Conservation (phyloP, 768 basidiomycete species). For the Kwoniella europaea region DNA sequence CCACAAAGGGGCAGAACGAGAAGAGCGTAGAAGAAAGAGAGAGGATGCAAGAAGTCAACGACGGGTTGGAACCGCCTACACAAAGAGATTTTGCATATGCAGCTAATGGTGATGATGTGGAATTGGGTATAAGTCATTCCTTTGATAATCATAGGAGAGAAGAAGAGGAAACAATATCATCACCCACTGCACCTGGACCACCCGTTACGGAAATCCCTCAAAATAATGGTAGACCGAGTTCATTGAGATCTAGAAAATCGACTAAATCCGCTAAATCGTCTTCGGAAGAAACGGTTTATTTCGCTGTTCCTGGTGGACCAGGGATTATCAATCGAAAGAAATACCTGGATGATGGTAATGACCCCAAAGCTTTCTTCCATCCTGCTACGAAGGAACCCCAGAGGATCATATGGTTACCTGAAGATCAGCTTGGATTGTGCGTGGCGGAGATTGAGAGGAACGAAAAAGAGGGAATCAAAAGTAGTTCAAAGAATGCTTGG, state of each 20-base stretch:
- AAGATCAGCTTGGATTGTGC: constrained; percentile 71
- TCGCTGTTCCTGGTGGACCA: constrained; percentile 51
- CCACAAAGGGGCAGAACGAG: neutral
- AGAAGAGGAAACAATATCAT: constrained; percentile 15
- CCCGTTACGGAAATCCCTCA: constrained; percentile 9
- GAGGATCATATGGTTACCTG: constrained; percentile 81
- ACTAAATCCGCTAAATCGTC: neutral
- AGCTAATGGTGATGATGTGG: constrained; percentile 19
- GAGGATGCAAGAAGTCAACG: constrained; percentile 4
- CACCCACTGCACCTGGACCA: constrained; percentile 27
- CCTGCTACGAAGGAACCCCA: constrained; percentile 77
- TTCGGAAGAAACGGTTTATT: constrained; percentile 28
- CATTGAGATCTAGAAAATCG: constrained; percentile 8
- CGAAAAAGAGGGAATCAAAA: constrained; percentile 64
- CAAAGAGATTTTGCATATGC: constrained; percentile 24
- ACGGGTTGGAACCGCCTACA: constrained; percentile 6
- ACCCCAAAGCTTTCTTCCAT: constrained; percentile 69
- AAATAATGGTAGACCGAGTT: neutral
- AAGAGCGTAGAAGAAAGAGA: constrained; percentile 17
- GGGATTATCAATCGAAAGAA: constrained; percentile 26
- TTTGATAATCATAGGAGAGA: neutral
- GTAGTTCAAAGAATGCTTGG: constrained; percentile 63
- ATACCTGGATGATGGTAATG: constrained; percentile 29
- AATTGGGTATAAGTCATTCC: constrained; percentile 6
- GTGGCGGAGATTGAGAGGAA: constrained; percentile 68